Conservation (phyloP, 164 flowering plant species). For the Euptelea pleiosperma region DNA sequence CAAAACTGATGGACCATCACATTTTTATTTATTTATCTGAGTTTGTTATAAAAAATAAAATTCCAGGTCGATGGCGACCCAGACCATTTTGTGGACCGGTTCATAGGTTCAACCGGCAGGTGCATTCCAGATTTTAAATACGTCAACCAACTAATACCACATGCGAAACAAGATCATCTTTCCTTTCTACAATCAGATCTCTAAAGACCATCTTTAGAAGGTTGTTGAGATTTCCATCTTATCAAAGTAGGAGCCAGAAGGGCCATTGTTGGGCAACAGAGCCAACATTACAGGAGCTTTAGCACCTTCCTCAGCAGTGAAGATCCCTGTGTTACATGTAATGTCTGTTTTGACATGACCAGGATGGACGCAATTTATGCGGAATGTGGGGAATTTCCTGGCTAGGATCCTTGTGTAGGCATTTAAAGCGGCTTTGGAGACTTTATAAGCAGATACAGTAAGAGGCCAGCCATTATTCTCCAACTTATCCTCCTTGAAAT, state of each 20-base stretch:
- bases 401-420: slow-evolving; percentile 27
- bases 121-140: too few species aligned
- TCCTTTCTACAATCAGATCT: too few species aligned
- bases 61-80: too few species aligned
- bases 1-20: too few species aligned
- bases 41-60: too few species aligned
- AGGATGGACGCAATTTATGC: slow-evolving; percentile 18
- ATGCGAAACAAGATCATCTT: too few species aligned
- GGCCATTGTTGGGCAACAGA: slow-evolving; percentile 14
- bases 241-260: slow-evolving; percentile 18
- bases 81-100: too few species aligned
- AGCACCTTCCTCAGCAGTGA: slow-evolving; percentile 19
- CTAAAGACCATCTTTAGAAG: too few species aligned
- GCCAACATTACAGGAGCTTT: slow-evolving; percentile 19
- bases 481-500: slow-evolving; percentile 30
- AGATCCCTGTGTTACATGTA: not conserved
- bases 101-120: too few species aligned
- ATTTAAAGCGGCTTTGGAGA: slow-evolving; percentile 27
- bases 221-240: slow-evolving; percentile 12
- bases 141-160: too few species aligned
- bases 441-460: slow-evolving; percentile 18
- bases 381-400: slow-evolving; percentile 14
- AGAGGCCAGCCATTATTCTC: slow-evolving; percentile 44
- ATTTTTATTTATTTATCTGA: too few species aligned
- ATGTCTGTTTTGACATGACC: slow-evolving; percentile 20